Evolutionary conservation across 257 asterid genomes (phyloP).

Genomic region (Plantago major): DNA sequence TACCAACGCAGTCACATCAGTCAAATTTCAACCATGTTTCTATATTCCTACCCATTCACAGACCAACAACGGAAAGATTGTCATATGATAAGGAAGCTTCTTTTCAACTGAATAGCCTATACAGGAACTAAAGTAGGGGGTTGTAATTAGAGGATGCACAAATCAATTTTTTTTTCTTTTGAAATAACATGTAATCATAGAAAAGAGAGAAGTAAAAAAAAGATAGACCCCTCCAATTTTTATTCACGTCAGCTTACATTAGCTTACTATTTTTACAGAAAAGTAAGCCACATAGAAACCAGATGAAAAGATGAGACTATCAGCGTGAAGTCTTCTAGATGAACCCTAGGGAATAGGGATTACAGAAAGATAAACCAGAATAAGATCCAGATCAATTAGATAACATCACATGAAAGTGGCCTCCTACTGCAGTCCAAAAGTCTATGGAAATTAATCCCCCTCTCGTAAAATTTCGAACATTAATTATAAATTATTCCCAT

Average conservation of each 20-base stretch:
- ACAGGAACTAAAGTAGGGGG: neutral
- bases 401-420: neutral
- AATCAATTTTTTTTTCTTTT: too few relatives aligned
- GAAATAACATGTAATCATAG: neutral
- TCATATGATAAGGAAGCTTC: neutral
- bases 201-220: neutral
- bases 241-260: too few relatives aligned
- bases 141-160: too few relatives aligned
- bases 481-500: too few relatives aligned
- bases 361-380: neutral
- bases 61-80: neutral
- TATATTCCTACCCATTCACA: neutral
- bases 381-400: neutral
- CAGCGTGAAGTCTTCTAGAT: too few relatives aligned
- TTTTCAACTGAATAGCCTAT: neutral
- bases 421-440: neutral
- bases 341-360: too few relatives aligned
- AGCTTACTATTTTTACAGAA: neutral
- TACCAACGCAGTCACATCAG: neutral
- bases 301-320: too few relatives aligned
- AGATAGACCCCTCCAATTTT: neutral
- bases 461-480: too few relatives aligned
- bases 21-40: conserved; percentile 2
- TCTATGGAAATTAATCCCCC: too few relatives aligned
- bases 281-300: neutral